Conservation (phyloP, 805 yeast species). For the Yarrowia keelungensis region DNA sequence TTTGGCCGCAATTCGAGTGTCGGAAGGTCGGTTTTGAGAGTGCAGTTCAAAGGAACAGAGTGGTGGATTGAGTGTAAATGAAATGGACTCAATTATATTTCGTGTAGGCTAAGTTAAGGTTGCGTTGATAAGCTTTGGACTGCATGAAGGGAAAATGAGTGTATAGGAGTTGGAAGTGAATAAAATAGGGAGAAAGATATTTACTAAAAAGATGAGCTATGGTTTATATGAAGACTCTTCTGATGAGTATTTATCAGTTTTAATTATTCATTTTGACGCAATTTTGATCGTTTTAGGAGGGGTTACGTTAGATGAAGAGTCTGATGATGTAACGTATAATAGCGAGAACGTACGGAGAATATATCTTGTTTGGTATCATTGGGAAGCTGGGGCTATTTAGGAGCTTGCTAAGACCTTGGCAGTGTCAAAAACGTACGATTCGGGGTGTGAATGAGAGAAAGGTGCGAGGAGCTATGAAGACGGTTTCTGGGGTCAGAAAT, state of each 20-base stretch:
- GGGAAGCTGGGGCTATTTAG: background rate
- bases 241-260: too few relatives aligned
- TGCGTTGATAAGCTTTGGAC: conserved; percentile 7
- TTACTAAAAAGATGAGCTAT: too few relatives aligned
- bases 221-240: background rate
- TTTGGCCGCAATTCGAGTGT: background rate
- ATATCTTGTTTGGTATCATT: background rate
- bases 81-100: conserved; percentile 7
- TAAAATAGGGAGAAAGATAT: background rate
- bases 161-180: too few relatives aligned
- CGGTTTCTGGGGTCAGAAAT: too few relatives aligned
- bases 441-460: too few relatives aligned
- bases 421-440: too few relatives aligned
- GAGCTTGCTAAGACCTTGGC: background rate
- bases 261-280: too few relatives aligned
- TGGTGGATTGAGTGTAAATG: background rate
- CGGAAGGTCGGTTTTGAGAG: background rate
- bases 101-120: conserved; percentile 2
- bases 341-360: background rate
- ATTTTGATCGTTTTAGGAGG: too few relatives aligned
- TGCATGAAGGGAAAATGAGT: background rate
- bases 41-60: background rate
- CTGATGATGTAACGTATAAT: background rate
- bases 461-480: too few relatives aligned
- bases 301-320: too few relatives aligned